A percentile compares a stretch with the other conserved stretches of the same genome.
Evolutionary conservation across 2,329 filamentous ascomycete genomes (phyloP).

Genomic region (Pseudocercospora macadamiae): DNA sequence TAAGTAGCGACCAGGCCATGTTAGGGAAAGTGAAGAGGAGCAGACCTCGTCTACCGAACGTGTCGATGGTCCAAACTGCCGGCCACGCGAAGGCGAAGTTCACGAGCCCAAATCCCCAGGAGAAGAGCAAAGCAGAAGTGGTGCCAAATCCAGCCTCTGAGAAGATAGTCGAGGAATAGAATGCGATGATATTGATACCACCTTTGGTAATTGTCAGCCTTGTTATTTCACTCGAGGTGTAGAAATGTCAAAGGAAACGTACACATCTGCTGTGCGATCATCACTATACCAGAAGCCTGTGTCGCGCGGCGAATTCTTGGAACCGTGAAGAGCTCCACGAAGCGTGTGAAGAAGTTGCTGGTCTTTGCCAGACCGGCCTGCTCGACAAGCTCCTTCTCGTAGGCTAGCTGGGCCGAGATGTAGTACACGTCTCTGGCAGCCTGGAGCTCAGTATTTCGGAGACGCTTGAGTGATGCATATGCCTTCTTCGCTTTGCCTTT

Average conservation of each 20-base stretch:
- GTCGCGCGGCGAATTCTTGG: constrained; percentile 32
- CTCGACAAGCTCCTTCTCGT: constrained; percentile 30
- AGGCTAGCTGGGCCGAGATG: constrained; percentile 25
- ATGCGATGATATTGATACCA: constrained; percentile 39
- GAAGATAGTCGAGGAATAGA: constrained; percentile 41
- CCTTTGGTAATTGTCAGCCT: not conserved
- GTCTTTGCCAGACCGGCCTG: constrained; percentile 2
- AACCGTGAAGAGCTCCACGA: constrained; percentile 30
- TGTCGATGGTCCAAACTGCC: constrained; percentile 55
- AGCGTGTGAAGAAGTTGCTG: constrained; percentile 12
- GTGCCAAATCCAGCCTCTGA: constrained; percentile 38
- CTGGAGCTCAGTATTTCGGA: constrained; percentile 35
- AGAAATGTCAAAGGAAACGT: constrained; percentile 31
- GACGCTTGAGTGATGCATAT: constrained; percentile 50
- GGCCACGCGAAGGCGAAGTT: constrained; percentile 63
- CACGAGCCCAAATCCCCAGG: constrained; percentile 61
- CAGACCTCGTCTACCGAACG: constrained; percentile 57
- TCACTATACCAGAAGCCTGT: constrained; percentile 23
- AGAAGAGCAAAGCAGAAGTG: constrained; percentile 57
- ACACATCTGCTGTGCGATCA: constrained; percentile 26
- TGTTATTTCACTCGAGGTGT: constrained; percentile 7
- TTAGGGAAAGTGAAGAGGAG: constrained; percentile 54
- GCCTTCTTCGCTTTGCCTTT: constrained; percentile 27
- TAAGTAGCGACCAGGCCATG: constrained; percentile 53
- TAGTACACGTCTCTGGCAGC: constrained; percentile 39